Base-by-base conservation (phyloP, 345 rosid genomes). In the Linum usitatissimum region DNA sequence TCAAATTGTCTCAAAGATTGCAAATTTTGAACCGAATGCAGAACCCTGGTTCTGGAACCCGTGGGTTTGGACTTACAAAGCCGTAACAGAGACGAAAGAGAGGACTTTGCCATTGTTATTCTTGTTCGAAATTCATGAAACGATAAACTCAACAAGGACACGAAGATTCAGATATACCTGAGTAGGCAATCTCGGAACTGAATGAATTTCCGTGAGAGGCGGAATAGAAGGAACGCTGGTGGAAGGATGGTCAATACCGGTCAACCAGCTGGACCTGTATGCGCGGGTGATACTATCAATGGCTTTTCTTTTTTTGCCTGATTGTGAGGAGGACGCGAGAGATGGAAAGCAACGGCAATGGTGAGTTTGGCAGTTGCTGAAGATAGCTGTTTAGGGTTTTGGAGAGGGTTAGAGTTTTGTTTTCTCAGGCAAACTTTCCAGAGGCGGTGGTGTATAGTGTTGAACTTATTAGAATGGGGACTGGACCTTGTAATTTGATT, bases 81-180 rank as follows among this genome's bases (percentile, higher is more conserved):
- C 68, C 88, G 74, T 64, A 80, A 70, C 56, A 88, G 71, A 70
- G 78, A 60, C 30, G 77, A 66, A 45, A 73, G 75, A 8, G 78
- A 73, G 17, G 85, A 81, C 79, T 80, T 71, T 38, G 78, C 84
- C 96, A 85, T 88, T 63, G 51, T 45, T 9, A 10, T 45, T 45
- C 51, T 45, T 45, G 17, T 45, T 45, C 15, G 51, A 45, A 9
- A 45, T 2, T 9, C 51, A 45, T 15, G 51, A 45, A 45, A 34
- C 51, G 17, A 13, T 4, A 15, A 45, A 45, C 51, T 45, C 5
- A 15, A 45, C 51, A 45, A 3, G 1, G 17, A 45, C 51, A 15
- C 51, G 51, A 45, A 45, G 51, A 3, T 45, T 45, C 14, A 9
- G 51, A 12, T 45, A 34, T 15, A 45, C 51, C 51, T 7, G 51